These are phyloP conservation scores for Capsella rubella DNA, from an alignment of 441 rosid species.

Conservation along the genomic window DNA sequence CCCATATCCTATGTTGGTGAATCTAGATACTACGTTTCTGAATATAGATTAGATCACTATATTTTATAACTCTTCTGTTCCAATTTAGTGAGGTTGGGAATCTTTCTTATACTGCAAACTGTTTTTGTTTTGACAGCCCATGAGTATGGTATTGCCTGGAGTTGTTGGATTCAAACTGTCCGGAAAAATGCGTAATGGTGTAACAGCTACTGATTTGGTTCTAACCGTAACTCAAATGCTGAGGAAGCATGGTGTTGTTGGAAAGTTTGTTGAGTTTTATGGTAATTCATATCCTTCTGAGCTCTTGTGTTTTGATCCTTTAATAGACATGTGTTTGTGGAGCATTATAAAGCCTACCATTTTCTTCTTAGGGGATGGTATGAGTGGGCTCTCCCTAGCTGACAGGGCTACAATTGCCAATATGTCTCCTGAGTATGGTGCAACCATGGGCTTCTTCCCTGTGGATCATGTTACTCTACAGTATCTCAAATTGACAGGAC, in stretches of 20 bases:
- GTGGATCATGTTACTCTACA: constrained; percentile 97
- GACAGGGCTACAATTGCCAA: constrained; percentile 99
- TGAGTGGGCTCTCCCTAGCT: constrained; percentile 92
- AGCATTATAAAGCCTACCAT: constrained; percentile 17
- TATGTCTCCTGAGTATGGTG: constrained; percentile 99
- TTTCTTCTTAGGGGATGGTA: constrained; percentile 76
- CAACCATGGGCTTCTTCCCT: constrained; percentile 99
- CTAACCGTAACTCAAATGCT: constrained; percentile 96
- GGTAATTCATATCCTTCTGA: constrained; percentile 56
- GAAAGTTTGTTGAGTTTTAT: constrained; percentile 97
- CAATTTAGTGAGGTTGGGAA: background rate
- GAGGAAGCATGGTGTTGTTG: constrained; percentile 99
- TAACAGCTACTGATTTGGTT: constrained; percentile 98
- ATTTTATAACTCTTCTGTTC: constrained; percentile 1
- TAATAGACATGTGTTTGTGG: background rate
- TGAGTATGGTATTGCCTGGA: constrained; percentile 99
- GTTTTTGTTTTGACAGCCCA: constrained; percentile 68
- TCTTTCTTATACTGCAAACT: constrained; percentile 24
- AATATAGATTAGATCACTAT: background rate
- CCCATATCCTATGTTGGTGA: background rate
- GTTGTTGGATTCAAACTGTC: constrained; percentile 97
- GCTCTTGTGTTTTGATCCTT: background rate
- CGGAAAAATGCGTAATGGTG: constrained; percentile 85
- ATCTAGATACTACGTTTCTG: constrained; percentile 9
- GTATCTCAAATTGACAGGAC: constrained; percentile 96